Base-by-base conservation (phyloP, 805 yeast genomes). In the Sugiyamaella floridensis region DNA sequence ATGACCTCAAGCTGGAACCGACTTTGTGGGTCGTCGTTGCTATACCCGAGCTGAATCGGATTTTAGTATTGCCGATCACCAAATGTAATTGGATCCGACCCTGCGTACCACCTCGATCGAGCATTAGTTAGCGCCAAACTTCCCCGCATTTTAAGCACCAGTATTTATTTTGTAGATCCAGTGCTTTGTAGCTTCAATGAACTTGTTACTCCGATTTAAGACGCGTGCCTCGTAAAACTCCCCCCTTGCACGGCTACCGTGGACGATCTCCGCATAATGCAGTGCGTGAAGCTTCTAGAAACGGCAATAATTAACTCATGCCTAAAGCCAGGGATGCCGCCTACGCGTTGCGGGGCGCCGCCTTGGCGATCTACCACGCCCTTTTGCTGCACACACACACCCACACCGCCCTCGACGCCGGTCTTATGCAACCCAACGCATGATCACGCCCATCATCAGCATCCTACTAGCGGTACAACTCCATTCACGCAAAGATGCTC, bases 401-500 rank as follows among this genome's bases (percentile, higher is more conserved):
- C 10, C 37, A 11, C n/a, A 14, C n/a, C n/a, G n/a, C n/a, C 37
- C 9, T 32, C 37, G 37, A 32, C n/a, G 37, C 37, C 6, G 37
- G 4, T 11, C 37, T 14, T 4, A 32, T 14, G 37, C 37, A 32
- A 2, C 37, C 37, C 37, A 32, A 32, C 37, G 37, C 37, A 14
- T 10, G n/a, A 5, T 14, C 12, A 10, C n/a, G 37, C 37, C 4
- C 37, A 32, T 14, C 4, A 32, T 7, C 7, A 8, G 34, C 10
- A 29, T 10, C 37, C 37, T 5, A 32, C 37, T 2, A 14, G 37
- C 37, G 26, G 3, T 32, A 32, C 4, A 4, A 8, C 37, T 8
- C 37, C 26, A 6, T 22, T 22, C 6, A 22, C 37, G 4, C 37
- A 8, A 50, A 45, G 16, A 55, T 20, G n/a, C 82, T 83, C 97